Evolutionary conservation across 2,329 filamentous ascomycete genomes (phyloP).

Genomic region (Trichoderma atroviride): DNA sequence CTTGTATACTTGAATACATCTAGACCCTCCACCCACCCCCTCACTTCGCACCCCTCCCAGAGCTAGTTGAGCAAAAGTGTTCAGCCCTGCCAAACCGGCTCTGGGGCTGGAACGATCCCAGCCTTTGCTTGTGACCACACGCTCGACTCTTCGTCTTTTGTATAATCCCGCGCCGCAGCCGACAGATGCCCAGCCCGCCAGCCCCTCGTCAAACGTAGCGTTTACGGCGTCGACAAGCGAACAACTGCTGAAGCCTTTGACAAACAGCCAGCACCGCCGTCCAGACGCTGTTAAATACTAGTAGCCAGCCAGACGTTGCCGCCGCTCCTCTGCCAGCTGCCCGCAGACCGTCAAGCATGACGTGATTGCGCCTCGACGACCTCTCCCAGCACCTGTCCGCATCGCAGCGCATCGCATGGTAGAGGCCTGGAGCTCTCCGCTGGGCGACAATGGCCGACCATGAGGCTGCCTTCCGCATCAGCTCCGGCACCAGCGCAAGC

Average conservation of each 20-base stretch:
- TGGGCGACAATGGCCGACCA: conserved; percentile 67
- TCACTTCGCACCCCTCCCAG: conserved; percentile 18
- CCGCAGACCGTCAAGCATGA: conserved; percentile 34
- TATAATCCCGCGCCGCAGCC: conserved; percentile 23
- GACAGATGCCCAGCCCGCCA: conserved; percentile 19
- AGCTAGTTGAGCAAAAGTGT: conserved; percentile 22
- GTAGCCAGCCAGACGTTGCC: background rate
- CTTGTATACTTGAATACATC: background rate
- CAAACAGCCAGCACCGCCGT: background rate
- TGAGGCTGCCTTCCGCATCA: conserved; percentile 64
- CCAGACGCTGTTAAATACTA: background rate
- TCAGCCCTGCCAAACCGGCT: conserved; percentile 23
- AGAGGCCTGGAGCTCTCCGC: conserved; percentile 39
- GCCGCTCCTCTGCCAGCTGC: background rate
- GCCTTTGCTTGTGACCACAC: conserved; percentile 7
- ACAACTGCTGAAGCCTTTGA: background rate
- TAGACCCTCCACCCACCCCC: conserved; percentile 20
- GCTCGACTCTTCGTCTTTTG: background rate
- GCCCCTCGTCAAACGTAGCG: conserved; percentile 19
- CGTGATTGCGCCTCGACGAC: conserved; percentile 36
- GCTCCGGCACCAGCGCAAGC: conserved; percentile 41
- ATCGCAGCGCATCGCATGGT: conserved; percentile 29
- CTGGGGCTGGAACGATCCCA: conserved; percentile 11
- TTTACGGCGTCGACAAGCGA: background rate
- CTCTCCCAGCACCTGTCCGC: conserved; percentile 27